Conservation (phyloP, 139 green algal genomes). For the Micractinium sp. region DNA sequence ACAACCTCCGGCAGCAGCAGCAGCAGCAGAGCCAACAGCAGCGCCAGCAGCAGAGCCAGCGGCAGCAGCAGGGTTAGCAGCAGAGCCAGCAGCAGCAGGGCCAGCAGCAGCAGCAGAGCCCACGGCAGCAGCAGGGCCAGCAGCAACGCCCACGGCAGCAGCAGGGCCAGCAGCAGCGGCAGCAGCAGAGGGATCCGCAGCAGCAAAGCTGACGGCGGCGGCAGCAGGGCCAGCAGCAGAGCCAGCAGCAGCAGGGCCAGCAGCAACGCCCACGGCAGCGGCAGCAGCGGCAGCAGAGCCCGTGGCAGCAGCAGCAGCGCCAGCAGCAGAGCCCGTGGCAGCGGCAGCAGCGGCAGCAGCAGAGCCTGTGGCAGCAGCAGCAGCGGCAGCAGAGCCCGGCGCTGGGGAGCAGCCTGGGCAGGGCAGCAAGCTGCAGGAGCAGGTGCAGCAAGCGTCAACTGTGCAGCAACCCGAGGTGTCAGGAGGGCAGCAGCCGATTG, state of each 20-base stretch:
- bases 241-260: neutral
- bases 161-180: neutral
- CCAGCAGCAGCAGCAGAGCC: neutral
- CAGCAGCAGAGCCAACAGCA: neutral
- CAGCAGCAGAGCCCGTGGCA: neutral
- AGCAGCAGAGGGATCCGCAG: neutral
- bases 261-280: neutral
- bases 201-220: neutral
- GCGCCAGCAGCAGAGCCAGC: neutral
- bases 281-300: too few species aligned
- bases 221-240: neutral
- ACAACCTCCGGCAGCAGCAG: neutral
- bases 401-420: neutral
- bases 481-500: neutral
- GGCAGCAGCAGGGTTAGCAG: neutral
- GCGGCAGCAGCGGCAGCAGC: neutral
- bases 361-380: too few species aligned
- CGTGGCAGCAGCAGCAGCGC: neutral
- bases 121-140: neutral
- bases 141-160: neutral
- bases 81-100: neutral
- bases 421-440: neutral
- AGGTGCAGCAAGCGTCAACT: neutral
- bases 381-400: neutral
- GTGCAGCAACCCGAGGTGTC: neutral